Conservation (phyloP, 2,329 filamentous ascomycete genomes). For the Alternaria consortialis region DNA sequence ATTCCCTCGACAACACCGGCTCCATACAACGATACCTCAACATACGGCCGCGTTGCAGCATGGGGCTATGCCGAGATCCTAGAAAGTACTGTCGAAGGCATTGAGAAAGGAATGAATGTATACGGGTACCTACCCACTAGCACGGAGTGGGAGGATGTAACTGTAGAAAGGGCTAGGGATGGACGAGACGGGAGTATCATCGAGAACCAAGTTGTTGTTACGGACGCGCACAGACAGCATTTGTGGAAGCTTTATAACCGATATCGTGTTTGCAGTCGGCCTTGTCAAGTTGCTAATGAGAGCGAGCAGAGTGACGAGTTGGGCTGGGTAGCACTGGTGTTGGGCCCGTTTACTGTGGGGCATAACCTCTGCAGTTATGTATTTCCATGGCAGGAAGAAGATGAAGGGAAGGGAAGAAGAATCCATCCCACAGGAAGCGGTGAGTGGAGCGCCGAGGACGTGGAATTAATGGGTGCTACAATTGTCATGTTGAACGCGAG, state of each 20-base stretch:
- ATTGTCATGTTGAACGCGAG: constrained; percentile 34
- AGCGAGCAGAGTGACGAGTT: constrained; percentile 12
- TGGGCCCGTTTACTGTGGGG: constrained; percentile 26
- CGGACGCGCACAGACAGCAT: constrained; percentile 47
- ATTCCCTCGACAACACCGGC: constrained; percentile 50
- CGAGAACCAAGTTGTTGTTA: constrained; percentile 50
- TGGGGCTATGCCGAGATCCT: constrained; percentile 60
- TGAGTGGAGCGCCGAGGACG: constrained; percentile 29
- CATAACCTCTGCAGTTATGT: constrained; percentile 29
- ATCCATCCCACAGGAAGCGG: constrained; percentile 28
- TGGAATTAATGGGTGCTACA: constrained; percentile 23
- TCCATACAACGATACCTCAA: constrained; percentile 48
- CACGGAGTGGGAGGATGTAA: constrained; percentile 50
- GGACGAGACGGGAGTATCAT: neutral
- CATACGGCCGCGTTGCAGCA: constrained; percentile 59
- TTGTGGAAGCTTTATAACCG: constrained; percentile 59
- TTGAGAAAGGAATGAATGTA: constrained; percentile 49
- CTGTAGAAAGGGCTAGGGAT: constrained; percentile 41
- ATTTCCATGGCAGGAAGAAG: constrained; percentile 26
- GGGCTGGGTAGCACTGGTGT: constrained; percentile 32
- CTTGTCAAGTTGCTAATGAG: constrained; percentile 13
- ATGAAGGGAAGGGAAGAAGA: neutral
- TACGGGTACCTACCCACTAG: constrained; percentile 59
- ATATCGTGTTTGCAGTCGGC: constrained; percentile 39
- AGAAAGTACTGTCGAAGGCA: constrained; percentile 51